Percentiles rank a stretch among this genome's conserved stretches.
Evolutionary conservation across 2,329 filamentous ascomycete species (phyloP).

Genomic region (Neopestalotiopsis sp.): DNA sequence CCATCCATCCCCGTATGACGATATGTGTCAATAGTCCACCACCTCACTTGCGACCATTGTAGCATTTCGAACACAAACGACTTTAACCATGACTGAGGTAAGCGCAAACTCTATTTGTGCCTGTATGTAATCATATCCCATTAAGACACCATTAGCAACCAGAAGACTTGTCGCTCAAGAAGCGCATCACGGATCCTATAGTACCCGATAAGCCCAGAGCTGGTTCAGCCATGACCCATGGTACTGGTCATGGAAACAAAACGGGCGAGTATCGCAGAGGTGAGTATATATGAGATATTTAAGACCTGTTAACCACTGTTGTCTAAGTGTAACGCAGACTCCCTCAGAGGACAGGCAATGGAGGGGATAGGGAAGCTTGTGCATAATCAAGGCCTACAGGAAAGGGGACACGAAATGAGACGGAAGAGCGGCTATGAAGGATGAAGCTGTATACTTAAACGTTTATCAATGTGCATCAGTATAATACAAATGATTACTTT

Average conservation of each 20-base stretch:
- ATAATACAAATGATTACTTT: too few species aligned
- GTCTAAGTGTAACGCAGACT: background rate
- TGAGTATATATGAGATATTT: background rate
- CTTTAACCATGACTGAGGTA: constrained; percentile 1
- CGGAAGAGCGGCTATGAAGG: constrained; percentile 3
- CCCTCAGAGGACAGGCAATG: constrained; percentile 5
- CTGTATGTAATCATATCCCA: background rate
- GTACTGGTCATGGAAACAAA: constrained; percentile 8
- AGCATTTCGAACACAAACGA: background rate
- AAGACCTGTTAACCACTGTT: background rate
- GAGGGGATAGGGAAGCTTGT: constrained; percentile 5
- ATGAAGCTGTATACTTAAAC: background rate
- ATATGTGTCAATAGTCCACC: background rate
- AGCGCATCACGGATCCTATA: constrained; percentile 2
- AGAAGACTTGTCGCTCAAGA: constrained; percentile 5
- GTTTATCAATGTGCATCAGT: background rate
- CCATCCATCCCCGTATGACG: background rate
- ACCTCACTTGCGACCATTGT: too few species aligned
- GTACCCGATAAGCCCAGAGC: background rate
- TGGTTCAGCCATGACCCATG: constrained; percentile 9
- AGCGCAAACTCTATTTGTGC: background rate
- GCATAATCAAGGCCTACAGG: constrained; percentile 3
- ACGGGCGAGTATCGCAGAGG: constrained; percentile 10
- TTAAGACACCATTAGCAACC: background rate
- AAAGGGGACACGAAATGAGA: constrained; percentile 6